Percentiles rank a stretch among this genome's conserved stretches.
Evolutionary conservation across 2,329 filamentous ascomycete genomes (phyloP).

Genomic region (Huntiella abstrusa): DNA sequence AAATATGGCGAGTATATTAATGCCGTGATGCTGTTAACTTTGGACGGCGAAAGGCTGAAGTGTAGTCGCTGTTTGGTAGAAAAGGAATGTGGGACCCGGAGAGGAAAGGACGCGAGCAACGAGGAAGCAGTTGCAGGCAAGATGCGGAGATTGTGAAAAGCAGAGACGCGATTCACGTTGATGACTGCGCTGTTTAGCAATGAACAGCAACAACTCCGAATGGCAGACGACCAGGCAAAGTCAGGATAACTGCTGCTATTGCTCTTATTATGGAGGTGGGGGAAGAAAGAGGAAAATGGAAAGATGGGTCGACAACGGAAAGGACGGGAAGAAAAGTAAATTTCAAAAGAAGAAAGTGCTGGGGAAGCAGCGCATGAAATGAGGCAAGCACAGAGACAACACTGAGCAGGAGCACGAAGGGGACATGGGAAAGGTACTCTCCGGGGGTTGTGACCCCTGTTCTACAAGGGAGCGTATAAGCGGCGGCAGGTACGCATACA

Average conservation of each 20-base stretch:
- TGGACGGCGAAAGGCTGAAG: neutral
- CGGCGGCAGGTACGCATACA: neutral
- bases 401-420: slow-evolving; percentile 8
- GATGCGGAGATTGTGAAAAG: neutral
- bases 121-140: slow-evolving; percentile 10
- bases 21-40: neutral
- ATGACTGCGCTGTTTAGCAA: neutral
- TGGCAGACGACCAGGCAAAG: slow-evolving; percentile 5
- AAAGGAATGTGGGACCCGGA: slow-evolving; percentile 1
- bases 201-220: neutral
- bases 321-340: slow-evolving; percentile 6
- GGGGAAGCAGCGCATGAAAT: slow-evolving; percentile 3
- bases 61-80: neutral
- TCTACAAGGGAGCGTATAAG: neutral
- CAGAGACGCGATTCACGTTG: no score
- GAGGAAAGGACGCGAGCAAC: slow-evolving; percentile 11
- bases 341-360: slow-evolving; percentile 9
- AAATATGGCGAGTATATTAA: neutral
- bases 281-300: slow-evolving; percentile 11
- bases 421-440: slow-evolving; percentile 1
- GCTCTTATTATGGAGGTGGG: slow-evolving; percentile 2
- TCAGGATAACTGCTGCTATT: neutral
- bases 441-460: neutral
- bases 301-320: slow-evolving; percentile 8
- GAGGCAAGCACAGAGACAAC: slow-evolving; percentile 11